Percentiles rank a stretch among this genome's conserved stretches.
phyloP scores from a whole-genome alignment of 176 grass and related monocot genomes.

The Triticum timopheevii region DNA sequence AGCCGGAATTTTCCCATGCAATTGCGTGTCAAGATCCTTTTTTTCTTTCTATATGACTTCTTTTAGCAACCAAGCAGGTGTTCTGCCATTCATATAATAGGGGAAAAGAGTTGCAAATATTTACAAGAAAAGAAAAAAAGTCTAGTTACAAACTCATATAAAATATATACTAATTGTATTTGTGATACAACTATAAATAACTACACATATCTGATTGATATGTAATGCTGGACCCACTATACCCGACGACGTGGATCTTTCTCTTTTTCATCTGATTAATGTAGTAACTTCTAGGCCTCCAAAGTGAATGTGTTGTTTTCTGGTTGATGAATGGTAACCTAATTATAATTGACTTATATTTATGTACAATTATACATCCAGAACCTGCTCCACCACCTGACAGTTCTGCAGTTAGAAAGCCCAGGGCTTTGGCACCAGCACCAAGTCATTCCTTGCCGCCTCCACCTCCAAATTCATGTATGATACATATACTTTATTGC shows the following conservation, averaged over 20 bases:
- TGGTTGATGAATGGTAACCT: neutral
- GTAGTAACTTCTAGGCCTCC: neutral
- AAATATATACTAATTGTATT: neutral
- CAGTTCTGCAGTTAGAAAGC: constrained; percentile 36
- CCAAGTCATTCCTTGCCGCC: constrained; percentile 52
- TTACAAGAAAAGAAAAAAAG: neutral
- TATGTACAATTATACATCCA: constrained; percentile 45
- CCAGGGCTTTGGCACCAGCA: constrained; percentile 41
- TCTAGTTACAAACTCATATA: neutral
- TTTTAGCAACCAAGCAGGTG: neutral
- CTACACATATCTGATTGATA: neutral
- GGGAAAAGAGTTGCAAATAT: neutral
- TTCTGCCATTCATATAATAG: neutral
- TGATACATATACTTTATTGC: constrained; percentile 26
- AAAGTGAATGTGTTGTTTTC: neutral
- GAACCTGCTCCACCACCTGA: constrained; percentile 47
- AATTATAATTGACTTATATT: neutral
- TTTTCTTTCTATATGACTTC: neutral
- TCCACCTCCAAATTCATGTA: constrained; percentile 75
- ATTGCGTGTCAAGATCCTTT: neutral
- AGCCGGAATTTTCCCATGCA: neutral
- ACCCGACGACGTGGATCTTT: neutral
- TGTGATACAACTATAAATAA: neutral
- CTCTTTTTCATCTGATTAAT: neutral
- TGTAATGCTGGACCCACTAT: neutral